Evolutionary conservation across 164 flowering plant species (phyloP).

Genomic region (Nymphaea colorata): DNA sequence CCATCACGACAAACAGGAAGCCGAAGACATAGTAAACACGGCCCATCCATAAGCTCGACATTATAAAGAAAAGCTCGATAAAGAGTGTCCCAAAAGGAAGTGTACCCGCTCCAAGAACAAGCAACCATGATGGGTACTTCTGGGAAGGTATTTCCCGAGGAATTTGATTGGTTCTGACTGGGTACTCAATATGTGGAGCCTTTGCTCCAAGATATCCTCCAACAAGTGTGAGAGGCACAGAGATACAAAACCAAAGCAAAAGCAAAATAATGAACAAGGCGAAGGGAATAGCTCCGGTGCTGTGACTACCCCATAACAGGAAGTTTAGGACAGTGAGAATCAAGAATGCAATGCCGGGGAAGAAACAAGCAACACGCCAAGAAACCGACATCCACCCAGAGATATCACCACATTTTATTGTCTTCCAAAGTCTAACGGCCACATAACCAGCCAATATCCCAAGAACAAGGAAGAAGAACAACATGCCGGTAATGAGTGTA

Average conservation of each 20-base stretch:
- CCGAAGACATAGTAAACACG: constrained; percentile 85
- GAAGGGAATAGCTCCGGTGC: constrained; percentile 85
- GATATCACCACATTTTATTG: constrained; percentile 43
- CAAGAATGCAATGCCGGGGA: constrained; percentile 68
- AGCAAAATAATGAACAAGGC: constrained; percentile 49
- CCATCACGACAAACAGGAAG: constrained; percentile 49
- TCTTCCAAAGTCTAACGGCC: constrained; percentile 74
- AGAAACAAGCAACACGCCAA: constrained; percentile 68
- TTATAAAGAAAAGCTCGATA: constrained; percentile 86
- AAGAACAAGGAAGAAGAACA: constrained; percentile 63
- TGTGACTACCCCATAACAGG: constrained; percentile 70
- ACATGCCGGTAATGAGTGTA: constrained; percentile 65
- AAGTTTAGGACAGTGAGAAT: constrained; percentile 58
- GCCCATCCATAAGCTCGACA: constrained; percentile 93
- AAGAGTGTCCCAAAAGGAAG: constrained; percentile 85
- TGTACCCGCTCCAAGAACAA: constrained; percentile 89
- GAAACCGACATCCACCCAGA: constrained; percentile 32
- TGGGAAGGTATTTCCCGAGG: constrained; percentile 82
- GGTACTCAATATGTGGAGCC: constrained; percentile 75
- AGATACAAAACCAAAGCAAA: constrained; percentile 79
- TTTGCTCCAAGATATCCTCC: constrained; percentile 74
- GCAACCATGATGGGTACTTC: constrained; percentile 75
- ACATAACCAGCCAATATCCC: constrained; percentile 79
- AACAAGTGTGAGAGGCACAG: constrained; percentile 65
- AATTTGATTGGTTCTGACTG: constrained; percentile 76